Evolutionary conservation across 192 early-diverging fungal species (phyloP), one percentile per base, ranked within the genome.

Genomic region (Coemansia sp.): DNA sequence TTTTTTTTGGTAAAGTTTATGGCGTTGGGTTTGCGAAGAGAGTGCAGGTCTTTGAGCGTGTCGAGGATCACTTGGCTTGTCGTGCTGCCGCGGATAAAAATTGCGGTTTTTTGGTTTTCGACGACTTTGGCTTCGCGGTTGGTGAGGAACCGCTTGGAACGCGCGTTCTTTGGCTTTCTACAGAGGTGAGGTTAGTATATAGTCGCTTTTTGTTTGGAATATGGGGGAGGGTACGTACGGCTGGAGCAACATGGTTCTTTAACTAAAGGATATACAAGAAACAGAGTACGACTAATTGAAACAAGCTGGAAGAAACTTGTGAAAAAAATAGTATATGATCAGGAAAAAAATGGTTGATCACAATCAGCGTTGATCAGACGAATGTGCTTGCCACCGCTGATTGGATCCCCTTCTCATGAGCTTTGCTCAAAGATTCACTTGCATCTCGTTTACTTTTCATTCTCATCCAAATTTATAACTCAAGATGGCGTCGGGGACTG

Each of bases 1-100:
- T 99, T 98, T 74, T 93, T 96, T 68, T 94, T 96, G 64, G 85
- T 84, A 73, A 99, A 96, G 61, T 91, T 85, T 53, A 94, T 82
- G 8, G 86, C 92, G 54, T 96, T 81, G 6, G 96, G 91, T 68
- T 93, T 92, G 81, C 95, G 95, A 46, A 99, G 81, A 59, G 88
- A 76, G 70, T 91, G 92, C 87, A 99, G 83, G 74, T 99, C 94
- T 57, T 88, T 85, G 36, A 99, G 84, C 5, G 93, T 90, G 70
- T 89, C 85, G 51, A 84, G 87, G 38, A 96, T 89, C 23, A 91
- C 76, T 63, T 94, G 86, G 65, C 87, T 93, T 36, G 97, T 94
- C 47, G 85, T 88, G 52, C 88, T 90, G 49, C 93, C 92, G 56
- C 89, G 87, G 28, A 98, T 75, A 68, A 98, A 91, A 25, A 99